phyloP scores from a whole-genome alignment of 1,139 yeast genomes.

The Pichia kudriavzevii region DNA sequence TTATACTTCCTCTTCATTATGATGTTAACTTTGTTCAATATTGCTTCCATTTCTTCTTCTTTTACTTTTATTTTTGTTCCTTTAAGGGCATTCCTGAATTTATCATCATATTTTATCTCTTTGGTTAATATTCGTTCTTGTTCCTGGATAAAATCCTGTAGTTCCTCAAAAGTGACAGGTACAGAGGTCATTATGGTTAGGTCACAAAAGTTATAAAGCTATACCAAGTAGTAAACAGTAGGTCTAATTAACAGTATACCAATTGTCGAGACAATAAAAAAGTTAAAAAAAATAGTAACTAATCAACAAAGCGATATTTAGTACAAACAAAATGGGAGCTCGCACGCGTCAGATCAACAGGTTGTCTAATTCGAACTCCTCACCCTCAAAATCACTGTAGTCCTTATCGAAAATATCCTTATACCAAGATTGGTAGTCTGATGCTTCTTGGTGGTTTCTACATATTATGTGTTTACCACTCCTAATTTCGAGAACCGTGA shows the following conservation, averaged over 20 bases:
- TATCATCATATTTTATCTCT: slow-evolving; percentile 16
- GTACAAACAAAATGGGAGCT: neutral
- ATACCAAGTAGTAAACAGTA: too few species aligned
- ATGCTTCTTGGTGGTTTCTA: too few species aligned
- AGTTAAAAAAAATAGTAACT: neutral
- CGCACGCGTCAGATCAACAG: slow-evolving; percentile 1
- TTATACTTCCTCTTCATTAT: slow-evolving; percentile 17
- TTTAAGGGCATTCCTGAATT: slow-evolving; percentile 6
- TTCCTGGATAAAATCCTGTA: slow-evolving; percentile 19
- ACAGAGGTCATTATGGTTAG: slow-evolving; percentile 4
- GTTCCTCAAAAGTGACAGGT: slow-evolving; percentile 19
- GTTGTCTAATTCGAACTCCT: slow-evolving; percentile 11
- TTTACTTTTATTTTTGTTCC: slow-evolving; percentile 9
- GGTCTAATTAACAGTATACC: too few species aligned
- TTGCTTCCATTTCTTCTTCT: slow-evolving; percentile 13
- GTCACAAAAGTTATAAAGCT: too few species aligned
- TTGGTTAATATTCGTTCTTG: slow-evolving; percentile 18
- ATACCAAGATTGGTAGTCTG: too few species aligned
- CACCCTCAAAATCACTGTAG: slow-evolving; percentile 4
- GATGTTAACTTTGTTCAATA: slow-evolving; percentile 16
- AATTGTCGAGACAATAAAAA: neutral
- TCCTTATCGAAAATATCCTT: slow-evolving; percentile 7
- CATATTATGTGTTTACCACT: too few species aligned
- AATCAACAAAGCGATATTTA: too few species aligned
- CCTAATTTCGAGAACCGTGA: neutral